Conservation (phyloP, 202 grass and related monocot genomes). For the Setaria italica region DNA sequence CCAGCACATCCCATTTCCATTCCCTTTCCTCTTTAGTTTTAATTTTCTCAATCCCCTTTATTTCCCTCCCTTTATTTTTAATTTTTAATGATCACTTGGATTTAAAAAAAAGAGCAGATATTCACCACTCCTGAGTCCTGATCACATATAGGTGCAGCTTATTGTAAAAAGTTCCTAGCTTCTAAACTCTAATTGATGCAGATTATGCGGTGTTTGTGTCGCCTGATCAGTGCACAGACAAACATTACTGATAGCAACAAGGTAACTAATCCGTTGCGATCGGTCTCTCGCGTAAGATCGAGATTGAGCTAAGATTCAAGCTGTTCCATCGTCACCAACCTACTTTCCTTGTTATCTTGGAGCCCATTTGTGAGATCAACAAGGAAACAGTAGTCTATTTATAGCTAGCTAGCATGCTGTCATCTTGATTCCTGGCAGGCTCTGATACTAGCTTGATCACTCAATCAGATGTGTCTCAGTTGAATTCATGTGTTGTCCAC, state of each 20-base stretch:
- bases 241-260: slow-evolving; percentile 26
- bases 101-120: background rate
- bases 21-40: too few species aligned
- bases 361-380: background rate
- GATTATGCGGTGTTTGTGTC: slow-evolving; percentile 8
- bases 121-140: background rate
- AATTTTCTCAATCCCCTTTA: too few species aligned
- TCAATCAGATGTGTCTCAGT: background rate
- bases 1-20: too few species aligned
- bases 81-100: background rate
- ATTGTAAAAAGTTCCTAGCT: background rate
- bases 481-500: background rate
- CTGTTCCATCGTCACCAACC: slow-evolving; percentile 32
- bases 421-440: slow-evolving; percentile 22
- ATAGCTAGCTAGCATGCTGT: background rate
- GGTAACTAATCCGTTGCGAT: slow-evolving; percentile 17
- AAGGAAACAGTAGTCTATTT: background rate
- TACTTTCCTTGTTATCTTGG: slow-evolving; percentile 14
- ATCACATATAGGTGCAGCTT: background rate
- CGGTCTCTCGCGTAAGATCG: background rate
- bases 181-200: background rate
- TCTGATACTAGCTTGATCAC: background rate
- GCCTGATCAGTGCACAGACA: slow-evolving; percentile 13
- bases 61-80: too few species aligned
- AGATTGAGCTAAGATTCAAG: background rate